Evolutionary conservation across 1,139 yeast species (phyloP).

Genomic region (Waltiozyma sp.): DNA sequence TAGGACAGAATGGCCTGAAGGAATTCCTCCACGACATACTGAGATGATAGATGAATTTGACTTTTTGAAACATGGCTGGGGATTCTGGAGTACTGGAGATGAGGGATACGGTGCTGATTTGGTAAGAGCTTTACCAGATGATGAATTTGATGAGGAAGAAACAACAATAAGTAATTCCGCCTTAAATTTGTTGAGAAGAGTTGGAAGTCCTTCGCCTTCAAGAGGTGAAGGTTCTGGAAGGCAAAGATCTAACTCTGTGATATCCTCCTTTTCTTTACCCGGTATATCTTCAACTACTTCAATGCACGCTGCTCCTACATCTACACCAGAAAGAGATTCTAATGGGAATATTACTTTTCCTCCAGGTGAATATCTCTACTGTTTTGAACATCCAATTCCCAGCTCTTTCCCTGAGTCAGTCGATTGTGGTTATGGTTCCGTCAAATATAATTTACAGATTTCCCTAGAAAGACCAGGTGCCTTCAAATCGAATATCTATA

Average conservation of each 20-base stretch:
- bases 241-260: constrained; percentile 9
- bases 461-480: constrained; percentile 68
- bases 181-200: constrained; percentile 8
- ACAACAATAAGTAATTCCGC: constrained; percentile 2
- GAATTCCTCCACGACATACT: constrained; percentile 80
- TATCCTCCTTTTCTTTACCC: constrained; percentile 4
- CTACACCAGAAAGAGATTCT: constrained; percentile 1
- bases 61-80: constrained; percentile 80
- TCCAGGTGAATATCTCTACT: constrained; percentile 87
- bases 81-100: constrained; percentile 40
- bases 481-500: constrained; percentile 65
- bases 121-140: constrained; percentile 8
- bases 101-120: constrained; percentile 20
- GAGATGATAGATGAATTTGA: constrained; percentile 56
- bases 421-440: constrained; percentile 71
- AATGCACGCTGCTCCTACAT: not conserved
- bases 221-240: constrained; percentile 3
- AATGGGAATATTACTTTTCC: constrained; percentile 31
- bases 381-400: constrained; percentile 82
- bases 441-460: constrained; percentile 59
- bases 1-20: constrained; percentile 97
- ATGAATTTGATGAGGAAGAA: not conserved
- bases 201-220: constrained; percentile 17
- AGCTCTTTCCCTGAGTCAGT: constrained; percentile 77
- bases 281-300: not conserved